Evolutionary conservation across 768 basidiomycete species (phyloP), one percentile per base, ranked within the genome.

Genomic region (Russula ochroleuca): DNA sequence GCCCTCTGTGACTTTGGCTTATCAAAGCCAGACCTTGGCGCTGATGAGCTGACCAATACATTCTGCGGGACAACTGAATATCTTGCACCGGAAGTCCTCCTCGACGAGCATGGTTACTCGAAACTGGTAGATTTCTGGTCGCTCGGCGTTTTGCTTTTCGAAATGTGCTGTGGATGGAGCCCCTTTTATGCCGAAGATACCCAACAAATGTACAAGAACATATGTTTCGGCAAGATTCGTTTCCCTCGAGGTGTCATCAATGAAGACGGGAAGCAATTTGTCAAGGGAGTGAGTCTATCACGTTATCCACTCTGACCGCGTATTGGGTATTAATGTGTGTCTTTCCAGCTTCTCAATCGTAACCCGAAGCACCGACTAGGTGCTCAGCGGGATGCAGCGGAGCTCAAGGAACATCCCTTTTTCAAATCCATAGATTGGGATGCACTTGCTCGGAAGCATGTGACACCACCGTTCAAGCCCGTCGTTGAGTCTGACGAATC

Each of bases 131-230:
- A 99, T 74, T 99, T 98, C 74, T 99, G 97, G 95, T 91, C 88
- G 52, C 78, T 98, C 21, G 96, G 95, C 38, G 97, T 98, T 1
- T 80, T 99, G 37, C 80, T 99, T 25, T 99, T 98, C 73, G 97
- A 99, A 77, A 99, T 99, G 97, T 98, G 97, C 71, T 99, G 97
- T 69, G 97, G 97, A 7, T 98, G 97, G 97, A 94, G 91, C 72
- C 97, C 97, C 47, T 99, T 98, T 78, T 99, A 98, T 71, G 95
- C 96, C 19, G 97, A 99, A 71, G 97, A 99, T 72, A 97, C 94
- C 5, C 96, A 99, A 74, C 92, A 96, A 76, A 99, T 99, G 97
- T 99, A 99, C 79, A 94, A 94, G 81, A 94, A 91, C 76, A 93
- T 92, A 69, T 97, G 95, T 73, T 99, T 98, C 75, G 97, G 97